phyloP scores from a whole-genome alignment of 305 asterid genomes.

The Fraxinus floribunda region DNA sequence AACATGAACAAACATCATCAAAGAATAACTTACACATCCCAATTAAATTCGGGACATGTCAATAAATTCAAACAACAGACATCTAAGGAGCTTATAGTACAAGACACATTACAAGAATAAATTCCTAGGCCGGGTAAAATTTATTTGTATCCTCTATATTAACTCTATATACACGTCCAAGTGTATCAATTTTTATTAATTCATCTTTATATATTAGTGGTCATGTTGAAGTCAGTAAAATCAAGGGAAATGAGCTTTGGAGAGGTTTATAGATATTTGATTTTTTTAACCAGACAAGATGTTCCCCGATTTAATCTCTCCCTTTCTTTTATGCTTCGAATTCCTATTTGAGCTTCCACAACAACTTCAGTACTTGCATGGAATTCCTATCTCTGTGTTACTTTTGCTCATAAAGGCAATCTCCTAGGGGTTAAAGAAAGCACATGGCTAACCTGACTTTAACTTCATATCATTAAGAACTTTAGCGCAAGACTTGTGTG shows the following conservation, averaged over 20 bases:
- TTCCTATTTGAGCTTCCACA: not conserved
- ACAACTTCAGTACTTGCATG: not conserved
- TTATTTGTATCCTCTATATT: not conserved
- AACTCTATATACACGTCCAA: not conserved
- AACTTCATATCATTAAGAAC: not conserved
- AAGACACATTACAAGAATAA: not conserved
- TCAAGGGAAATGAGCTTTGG: not conserved
- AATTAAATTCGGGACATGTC: not conserved
- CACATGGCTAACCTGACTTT: not conserved
- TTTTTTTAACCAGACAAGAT: not conserved
- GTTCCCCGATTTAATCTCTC: not conserved
- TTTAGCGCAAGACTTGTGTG: not conserved
- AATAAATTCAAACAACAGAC: not conserved
- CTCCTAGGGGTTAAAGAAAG: not conserved
- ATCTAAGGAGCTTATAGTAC: not conserved
- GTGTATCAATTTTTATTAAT: not conserved
- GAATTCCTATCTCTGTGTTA: not conserved
- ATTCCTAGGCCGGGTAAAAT: not conserved
- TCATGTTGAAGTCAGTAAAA: not conserved
- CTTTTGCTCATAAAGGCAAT: not conserved
- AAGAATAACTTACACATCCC: not conserved
- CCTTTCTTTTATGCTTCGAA: not conserved
- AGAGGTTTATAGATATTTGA: not conserved
- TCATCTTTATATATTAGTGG: not conserved
- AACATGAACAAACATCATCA: conserved; percentile 23